phyloP scores from a whole-genome alignment of 306 rosid species.

The Vigna radiata region DNA sequence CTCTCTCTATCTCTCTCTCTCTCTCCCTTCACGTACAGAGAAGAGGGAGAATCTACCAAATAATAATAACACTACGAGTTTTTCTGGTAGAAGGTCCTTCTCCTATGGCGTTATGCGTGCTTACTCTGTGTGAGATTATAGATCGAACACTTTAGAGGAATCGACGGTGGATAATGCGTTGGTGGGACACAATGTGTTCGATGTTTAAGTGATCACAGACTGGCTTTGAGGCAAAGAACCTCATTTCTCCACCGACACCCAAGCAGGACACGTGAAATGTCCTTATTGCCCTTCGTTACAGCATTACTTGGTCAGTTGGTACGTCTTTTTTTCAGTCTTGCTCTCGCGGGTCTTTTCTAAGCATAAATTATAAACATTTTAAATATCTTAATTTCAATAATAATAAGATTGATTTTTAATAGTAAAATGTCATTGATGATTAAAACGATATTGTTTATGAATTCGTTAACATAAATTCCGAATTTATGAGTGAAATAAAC shows the following conservation, averaged over 20 bases:
- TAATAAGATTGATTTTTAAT: too few species aligned
- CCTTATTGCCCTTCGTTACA: constrained; percentile 1
- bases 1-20: constrained; percentile 2
- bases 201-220: constrained; percentile 52
- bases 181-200: constrained; percentile 19
- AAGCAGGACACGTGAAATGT: neutral
- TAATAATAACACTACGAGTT: neutral
- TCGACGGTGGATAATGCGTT: neutral
- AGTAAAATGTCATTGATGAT: too few species aligned
- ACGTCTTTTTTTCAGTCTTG: neutral
- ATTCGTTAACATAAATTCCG: too few species aligned
- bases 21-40: neutral
- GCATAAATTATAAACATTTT: too few species aligned
- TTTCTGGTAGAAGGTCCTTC: constrained; percentile 43
- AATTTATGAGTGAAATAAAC: too few species aligned
- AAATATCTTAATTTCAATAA: too few species aligned
- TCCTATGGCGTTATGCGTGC: constrained; percentile 8
- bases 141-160: constrained; percentile 1
- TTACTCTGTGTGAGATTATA: constrained; percentile 33
- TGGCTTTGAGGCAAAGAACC: constrained; percentile 52
- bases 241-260: constrained; percentile 53
- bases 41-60: neutral
- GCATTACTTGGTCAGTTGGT: neutral
- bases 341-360: too few species aligned
- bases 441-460: too few species aligned